Base-by-base conservation (phyloP, 2,329 filamentous ascomycete species). In the Diaporthe longicolla region DNA sequence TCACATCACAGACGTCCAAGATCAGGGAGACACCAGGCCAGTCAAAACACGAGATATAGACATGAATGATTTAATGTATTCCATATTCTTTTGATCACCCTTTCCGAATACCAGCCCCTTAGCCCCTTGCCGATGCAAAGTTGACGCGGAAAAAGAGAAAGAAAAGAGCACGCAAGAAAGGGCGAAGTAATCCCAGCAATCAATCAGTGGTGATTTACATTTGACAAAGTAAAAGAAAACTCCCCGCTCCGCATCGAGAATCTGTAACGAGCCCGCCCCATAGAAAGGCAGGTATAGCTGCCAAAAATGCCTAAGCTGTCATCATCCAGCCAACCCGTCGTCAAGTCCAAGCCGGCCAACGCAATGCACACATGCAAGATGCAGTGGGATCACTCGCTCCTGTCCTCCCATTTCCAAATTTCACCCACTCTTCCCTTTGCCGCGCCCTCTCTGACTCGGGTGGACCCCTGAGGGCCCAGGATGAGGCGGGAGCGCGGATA, bases 41-140 rank as follows among this genome's bases (percentile, higher is more conserved):
- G 37, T 58, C 19, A 4, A 40, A 3, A 17, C 35, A 61, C 15
- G 15, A 43, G 58, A 26, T 7, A 13, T 32, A 21, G 24, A 8
- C 29, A 52, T 26, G 45, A 52, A 66, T 52, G 11, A 13, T 52
- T 37, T 26, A 13, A 66, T 32, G 45, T 17, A 66, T 52, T 48
- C 61, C 61, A 37, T 52, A 37, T 24, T 32, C 13, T 66, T 52
- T 52, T 66, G 45, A 21, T 32, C 29, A 19, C 45, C 58, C 24
- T 52, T 24, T 48, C 59, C 29, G 21, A 24, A 26, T 40, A 11
- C 45, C 32, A 52, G 29, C 37, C 29, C 63, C n/a, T 26, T 15
- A 50, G 45, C 45, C 63, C 63, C 61, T 48, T 24, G 10, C 29
- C 59, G 21, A 66, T 66, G 63, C 63, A 66, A 52, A 52, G n/a